Evolutionary conservation across 2,329 filamentous ascomycete genomes (phyloP).

Genomic region (Venturia effusa): DNA sequence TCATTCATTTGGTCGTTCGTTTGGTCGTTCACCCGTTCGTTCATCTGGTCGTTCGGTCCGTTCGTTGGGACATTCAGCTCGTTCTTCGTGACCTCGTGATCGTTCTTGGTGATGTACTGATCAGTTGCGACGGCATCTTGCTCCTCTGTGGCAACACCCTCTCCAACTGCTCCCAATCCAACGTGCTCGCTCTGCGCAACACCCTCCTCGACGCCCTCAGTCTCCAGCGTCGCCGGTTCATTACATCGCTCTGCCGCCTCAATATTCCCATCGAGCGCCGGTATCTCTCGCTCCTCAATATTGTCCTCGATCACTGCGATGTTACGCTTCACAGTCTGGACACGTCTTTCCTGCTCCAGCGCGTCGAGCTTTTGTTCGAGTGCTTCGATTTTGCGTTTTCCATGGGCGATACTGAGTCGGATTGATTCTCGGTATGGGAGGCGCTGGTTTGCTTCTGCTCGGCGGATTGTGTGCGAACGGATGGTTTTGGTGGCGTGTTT

Average conservation of each 20-base stretch:
- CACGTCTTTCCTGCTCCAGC: neutral
- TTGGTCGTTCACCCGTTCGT: no score
- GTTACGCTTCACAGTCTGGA: neutral
- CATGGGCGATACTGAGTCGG: neutral
- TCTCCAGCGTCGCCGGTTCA: no score
- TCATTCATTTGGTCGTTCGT: no score
- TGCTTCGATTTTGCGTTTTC: neutral
- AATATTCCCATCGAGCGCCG: neutral
- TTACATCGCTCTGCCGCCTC: no score
- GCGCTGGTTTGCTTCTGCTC: neutral
- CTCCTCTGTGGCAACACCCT: neutral
- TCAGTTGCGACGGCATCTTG: neutral
- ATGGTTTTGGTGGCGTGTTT: neutral
- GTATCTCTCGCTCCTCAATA: neutral
- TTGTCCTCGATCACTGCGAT: neutral
- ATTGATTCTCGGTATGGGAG: neutral
- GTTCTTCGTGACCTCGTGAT: neutral
- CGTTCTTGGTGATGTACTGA: neutral
- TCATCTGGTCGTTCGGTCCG: neutral
- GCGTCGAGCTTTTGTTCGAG: neutral
- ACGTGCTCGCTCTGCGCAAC: no score
- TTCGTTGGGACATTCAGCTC: neutral
- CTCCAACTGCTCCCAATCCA: no score
- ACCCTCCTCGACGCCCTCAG: no score
- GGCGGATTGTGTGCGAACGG: neutral